Evolutionary conservation across 208 protist species (phyloP).

Genomic region (Phytomonas serpens): DNA sequence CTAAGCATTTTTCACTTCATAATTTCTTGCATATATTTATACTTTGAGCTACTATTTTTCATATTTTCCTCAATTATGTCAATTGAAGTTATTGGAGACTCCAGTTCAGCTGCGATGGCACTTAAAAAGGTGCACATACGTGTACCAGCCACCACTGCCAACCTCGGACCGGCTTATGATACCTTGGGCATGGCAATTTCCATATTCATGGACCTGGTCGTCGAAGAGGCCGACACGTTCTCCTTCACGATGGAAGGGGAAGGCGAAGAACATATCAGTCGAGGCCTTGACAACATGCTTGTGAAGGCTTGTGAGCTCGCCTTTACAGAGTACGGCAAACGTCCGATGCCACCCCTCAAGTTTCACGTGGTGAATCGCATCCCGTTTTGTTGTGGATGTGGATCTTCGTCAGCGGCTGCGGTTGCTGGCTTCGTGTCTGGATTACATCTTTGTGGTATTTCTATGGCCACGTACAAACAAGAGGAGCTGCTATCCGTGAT

Average conservation of each 20-base stretch:
- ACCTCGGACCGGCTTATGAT: slow-evolving; percentile 91
- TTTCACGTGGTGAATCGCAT: slow-evolving; percentile 87
- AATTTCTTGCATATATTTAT: background rate
- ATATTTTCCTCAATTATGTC: slow-evolving; percentile 2
- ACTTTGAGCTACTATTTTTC: slow-evolving; percentile 9
- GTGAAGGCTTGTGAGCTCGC: slow-evolving; percentile 64
- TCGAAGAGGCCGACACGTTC: slow-evolving; percentile 67
- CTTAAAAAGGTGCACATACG: slow-evolving; percentile 62
- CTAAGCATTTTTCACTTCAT: background rate
- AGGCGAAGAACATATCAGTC: slow-evolving; percentile 61
- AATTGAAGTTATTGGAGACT: background rate
- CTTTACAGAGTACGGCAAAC: slow-evolving; percentile 67
- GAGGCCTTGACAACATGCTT: slow-evolving; percentile 77
- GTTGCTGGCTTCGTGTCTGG: slow-evolving; percentile 89
- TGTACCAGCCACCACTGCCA: slow-evolving; percentile 91
- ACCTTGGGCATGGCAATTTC: slow-evolving; percentile 87
- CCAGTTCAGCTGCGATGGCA: background rate
- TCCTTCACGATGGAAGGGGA: slow-evolving; percentile 71
- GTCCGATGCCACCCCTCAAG: slow-evolving; percentile 70
- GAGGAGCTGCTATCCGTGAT: slow-evolving; percentile 81
- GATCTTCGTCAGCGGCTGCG: slow-evolving; percentile 82
- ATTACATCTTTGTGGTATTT: slow-evolving; percentile 74
- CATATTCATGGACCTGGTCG: slow-evolving; percentile 88
- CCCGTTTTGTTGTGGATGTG: slow-evolving; percentile 86
- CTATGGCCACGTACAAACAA: slow-evolving; percentile 54